Evolutionary conservation across 2,329 filamentous ascomycete species (phyloP), one percentile per base, ranked within the genome.

Genomic region (Gremmenia infestans): DNA sequence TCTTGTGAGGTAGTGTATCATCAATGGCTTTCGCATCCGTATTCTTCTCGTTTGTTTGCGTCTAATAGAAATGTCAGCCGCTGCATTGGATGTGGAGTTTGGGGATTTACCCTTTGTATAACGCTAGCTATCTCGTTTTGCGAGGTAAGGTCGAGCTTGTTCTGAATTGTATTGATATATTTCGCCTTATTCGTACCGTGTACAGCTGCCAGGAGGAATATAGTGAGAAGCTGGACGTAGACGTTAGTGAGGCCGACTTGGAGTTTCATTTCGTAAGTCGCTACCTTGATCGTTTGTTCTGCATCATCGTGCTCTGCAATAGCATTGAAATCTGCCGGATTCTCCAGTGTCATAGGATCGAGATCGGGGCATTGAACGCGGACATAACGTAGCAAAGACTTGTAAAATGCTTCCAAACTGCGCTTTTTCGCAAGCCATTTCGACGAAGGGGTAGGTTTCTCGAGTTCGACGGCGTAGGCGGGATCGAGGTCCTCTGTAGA

Each of bases 141-240:
- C 9, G 72, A 72, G 11, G 72, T 67, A 28, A 69, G 69, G 59
- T 78, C 76, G 28, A 79, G 64, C 50, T 61, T 68, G 8, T 54
- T 54, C 55, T 73, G 72, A 40, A 81, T 76, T 22, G 71, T 70
- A 7, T 68, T 69, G 46, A 87, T 76, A 65, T 83, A 85, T 64
- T 73, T 73, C 36, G 76, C 74, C 55, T 78, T 78, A 53, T 82
- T 78, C 25, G 81, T 78, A 12, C 83, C 83, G 66, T 80, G 78
- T 60, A 85, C 79, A 25, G 82, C 82, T n/a, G 78, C 78, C 55
- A 85, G 79, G 22, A 88, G 74, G 67, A 87, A 78, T 54, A 87
- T 75, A 56, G 82, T 82, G 43, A 88, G 73, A 50, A 88, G 74
- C 74, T 86, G 74, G 22, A 56, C n/a, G 35, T 46, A 48, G n/a